phyloP scores from a whole-genome alignment of 805 yeast genomes.

The Dipodascopsis uninucleata region DNA sequence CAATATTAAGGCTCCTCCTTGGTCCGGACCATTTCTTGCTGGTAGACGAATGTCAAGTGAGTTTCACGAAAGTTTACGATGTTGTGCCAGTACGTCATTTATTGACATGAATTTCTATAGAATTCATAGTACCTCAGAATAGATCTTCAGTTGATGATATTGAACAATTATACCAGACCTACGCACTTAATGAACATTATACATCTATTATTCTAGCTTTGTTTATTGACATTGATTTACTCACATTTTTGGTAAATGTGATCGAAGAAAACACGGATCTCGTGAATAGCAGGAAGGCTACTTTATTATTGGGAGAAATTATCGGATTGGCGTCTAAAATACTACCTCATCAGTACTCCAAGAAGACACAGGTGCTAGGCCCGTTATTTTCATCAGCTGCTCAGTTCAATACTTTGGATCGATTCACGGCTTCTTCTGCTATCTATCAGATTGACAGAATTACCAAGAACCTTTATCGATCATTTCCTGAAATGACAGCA shows the following conservation, averaged over 20 bases:
- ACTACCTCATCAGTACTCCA: conserved; percentile 48
- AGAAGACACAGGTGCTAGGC: conserved; percentile 29
- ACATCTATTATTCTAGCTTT: conserved; percentile 57
- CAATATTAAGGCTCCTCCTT: conserved; percentile 54
- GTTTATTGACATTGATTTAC: conserved; percentile 40
- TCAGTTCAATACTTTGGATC: conserved; percentile 21
- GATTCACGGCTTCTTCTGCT: conserved; percentile 38
- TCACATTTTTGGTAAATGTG: conserved; percentile 10
- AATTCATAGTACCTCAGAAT: too few species aligned
- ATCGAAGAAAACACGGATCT: conserved; percentile 37
- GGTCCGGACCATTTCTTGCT: conserved; percentile 42
- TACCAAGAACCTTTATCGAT: conserved; percentile 29
- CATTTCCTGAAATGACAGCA: conserved; percentile 8
- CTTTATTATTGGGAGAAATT: conserved; percentile 61
- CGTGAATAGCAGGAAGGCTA: conserved; percentile 54
- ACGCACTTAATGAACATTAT: conserved; percentile 51
- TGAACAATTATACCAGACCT: too few species aligned
- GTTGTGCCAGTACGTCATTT: not conserved
- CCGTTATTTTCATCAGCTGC: conserved; percentile 31
- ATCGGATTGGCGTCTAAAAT: conserved; percentile 50
- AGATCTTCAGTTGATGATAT: too few species aligned
- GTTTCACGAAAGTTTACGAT: not conserved
- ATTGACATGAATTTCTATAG: too few species aligned
- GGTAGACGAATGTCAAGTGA: conserved; percentile 30
- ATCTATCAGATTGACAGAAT: conserved; percentile 49